Percentiles rank a stretch among this genome's conserved stretches.
Evolutionary conservation across 2,329 filamentous ascomycete species (phyloP).

Genomic region (Zopfia rhizophila): DNA sequence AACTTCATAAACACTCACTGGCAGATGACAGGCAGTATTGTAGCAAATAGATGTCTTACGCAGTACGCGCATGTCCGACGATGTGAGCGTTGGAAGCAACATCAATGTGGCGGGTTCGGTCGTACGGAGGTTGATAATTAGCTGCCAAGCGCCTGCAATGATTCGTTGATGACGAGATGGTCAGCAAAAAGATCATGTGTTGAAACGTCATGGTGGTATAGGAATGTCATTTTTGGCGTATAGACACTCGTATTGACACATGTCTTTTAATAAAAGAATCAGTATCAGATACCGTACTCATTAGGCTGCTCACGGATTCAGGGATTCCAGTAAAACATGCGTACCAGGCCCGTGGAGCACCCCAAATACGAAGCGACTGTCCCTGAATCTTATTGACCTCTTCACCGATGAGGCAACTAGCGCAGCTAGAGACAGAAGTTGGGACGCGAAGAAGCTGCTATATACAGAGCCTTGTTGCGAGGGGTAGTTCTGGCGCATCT

Average conservation of each 20-base stretch:
- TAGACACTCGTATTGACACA: conserved; percentile 9
- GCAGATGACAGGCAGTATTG: background rate
- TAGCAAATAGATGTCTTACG: conserved; percentile 1
- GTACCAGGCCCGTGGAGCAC: background rate
- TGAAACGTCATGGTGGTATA: conserved; percentile 11
- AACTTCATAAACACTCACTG: conserved; percentile 1
- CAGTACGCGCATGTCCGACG: conserved; percentile 5
- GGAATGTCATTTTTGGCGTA: conserved; percentile 10
- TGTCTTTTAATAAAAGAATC: conserved; percentile 1
- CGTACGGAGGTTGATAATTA: conserved; percentile 5
- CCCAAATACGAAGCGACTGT: conserved; percentile 2
- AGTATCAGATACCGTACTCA: background rate
- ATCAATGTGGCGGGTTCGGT: conserved; percentile 3
- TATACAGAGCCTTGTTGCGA: too few species aligned
- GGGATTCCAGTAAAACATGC: background rate
- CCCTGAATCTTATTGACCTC: conserved; percentile 1
- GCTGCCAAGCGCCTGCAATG: too few species aligned
- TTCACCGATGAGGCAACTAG: too few species aligned
- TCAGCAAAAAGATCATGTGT: conserved; percentile 6
- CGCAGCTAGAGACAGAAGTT: too few species aligned
- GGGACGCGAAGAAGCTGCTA: too few species aligned
- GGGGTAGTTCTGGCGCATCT: conserved; percentile 2
- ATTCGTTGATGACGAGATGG: conserved; percentile 1
- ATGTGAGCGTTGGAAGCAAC: conserved; percentile 8
- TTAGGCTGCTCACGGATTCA: too few species aligned